Conservation (phyloP, 148 eudicot species). For the Drosera capensis region DNA sequence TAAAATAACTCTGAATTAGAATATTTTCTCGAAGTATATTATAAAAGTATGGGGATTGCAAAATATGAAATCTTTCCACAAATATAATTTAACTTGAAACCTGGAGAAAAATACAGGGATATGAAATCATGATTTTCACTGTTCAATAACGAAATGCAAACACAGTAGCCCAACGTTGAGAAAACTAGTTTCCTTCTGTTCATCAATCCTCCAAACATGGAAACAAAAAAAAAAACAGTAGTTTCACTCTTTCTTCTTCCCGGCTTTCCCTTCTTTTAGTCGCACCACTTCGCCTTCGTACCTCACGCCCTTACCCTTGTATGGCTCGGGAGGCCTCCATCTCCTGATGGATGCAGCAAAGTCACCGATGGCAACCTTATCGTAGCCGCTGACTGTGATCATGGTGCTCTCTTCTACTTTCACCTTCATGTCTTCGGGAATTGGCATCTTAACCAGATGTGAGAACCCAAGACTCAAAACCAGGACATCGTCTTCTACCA, state of each 20-base stretch:
- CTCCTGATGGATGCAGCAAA: constrained; percentile 82
- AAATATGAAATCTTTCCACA: too few relatives aligned
- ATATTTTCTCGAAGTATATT: too few relatives aligned
- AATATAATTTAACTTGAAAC: too few relatives aligned
- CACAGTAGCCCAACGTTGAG: too few relatives aligned
- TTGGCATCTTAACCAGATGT: constrained; percentile 68
- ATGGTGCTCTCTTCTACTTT: constrained; percentile 79
- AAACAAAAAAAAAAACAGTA: background rate
- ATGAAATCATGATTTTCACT: too few relatives aligned
- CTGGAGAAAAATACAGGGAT: too few relatives aligned
- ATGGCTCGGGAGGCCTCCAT: constrained; percentile 97
- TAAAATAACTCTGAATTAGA: too few relatives aligned
- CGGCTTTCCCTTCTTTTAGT: constrained; percentile 92
- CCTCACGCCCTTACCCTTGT: constrained; percentile 90
- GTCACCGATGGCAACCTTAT: constrained; percentile 70
- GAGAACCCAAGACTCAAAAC: constrained; percentile 79
- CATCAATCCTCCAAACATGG: too few relatives aligned
- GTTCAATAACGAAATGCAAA: too few relatives aligned
- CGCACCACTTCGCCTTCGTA: constrained; percentile 77
- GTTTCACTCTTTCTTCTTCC: constrained; percentile 65
- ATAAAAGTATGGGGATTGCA: too few relatives aligned
- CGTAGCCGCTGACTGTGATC: constrained; percentile 59
- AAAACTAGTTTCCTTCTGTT: too few relatives aligned
- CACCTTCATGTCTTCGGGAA: constrained; percentile 54
- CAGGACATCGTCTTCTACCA: constrained; percentile 59